Conservation (phyloP, 2,329 filamentous ascomycete genomes). For the Chrysosporium queenslandicum region DNA sequence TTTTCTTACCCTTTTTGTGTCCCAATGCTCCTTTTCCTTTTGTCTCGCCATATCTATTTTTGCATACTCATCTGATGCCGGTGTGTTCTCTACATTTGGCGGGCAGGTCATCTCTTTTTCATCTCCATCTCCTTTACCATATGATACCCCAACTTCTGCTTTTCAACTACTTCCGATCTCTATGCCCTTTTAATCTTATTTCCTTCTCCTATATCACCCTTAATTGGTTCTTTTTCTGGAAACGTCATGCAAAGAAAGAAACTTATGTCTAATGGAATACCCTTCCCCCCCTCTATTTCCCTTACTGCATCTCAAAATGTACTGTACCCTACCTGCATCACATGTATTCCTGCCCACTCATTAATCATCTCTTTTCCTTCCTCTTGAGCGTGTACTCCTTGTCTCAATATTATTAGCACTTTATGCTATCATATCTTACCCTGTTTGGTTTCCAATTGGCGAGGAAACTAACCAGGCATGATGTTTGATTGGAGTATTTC, state of each 20-base stretch:
- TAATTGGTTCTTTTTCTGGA: background rate
- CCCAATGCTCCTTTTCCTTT: background rate
- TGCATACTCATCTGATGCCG: constrained; percentile 3
- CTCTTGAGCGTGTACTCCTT: background rate
- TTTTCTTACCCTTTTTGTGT: background rate
- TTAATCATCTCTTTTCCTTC: background rate
- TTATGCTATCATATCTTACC: background rate
- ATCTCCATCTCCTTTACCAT: background rate
- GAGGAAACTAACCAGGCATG: too few species aligned
- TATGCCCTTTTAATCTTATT: background rate
- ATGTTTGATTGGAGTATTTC: background rate
- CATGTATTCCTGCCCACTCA: background rate
- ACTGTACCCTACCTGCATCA: background rate
- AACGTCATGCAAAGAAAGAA: background rate
- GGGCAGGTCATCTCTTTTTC: constrained; percentile 1
- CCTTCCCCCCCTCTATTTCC: background rate
- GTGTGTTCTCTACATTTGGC: constrained; percentile 4
- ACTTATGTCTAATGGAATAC: constrained; percentile 3
- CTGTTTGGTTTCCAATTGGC: background rate
- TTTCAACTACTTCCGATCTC: constrained; percentile 2
- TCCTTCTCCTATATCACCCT: background rate
- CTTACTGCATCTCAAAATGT: background rate
- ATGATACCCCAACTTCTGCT: constrained; percentile 10
- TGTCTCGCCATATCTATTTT: background rate
- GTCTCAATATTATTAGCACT: background rate